These are phyloP conservation scores for Cyclotella distinguenda DNA, from an alignment of 108 stramenopile species.

Conservation along the genomic window DNA sequence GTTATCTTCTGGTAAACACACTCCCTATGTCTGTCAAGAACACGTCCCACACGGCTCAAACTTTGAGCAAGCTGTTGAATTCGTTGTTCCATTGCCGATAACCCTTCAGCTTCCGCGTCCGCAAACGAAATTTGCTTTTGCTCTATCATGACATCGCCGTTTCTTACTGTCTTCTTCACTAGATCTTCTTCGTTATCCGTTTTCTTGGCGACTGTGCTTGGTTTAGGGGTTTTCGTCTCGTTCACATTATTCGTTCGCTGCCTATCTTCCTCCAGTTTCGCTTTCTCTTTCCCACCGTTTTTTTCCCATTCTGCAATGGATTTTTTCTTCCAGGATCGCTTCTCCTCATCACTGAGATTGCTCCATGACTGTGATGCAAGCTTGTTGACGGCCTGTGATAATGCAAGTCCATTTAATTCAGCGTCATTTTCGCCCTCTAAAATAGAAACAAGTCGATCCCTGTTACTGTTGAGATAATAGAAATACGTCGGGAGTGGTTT, in stretches of 20 bases:
- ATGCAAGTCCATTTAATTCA: slow-evolving; percentile 57
- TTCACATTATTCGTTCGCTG: slow-evolving; percentile 9
- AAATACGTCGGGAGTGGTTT: slow-evolving; percentile 64
- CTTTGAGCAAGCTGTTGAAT: slow-evolving; percentile 85
- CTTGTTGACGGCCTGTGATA: slow-evolving; percentile 58
- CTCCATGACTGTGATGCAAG: slow-evolving; percentile 61
- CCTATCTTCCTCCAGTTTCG: slow-evolving; percentile 39
- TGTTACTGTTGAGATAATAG: slow-evolving; percentile 51
- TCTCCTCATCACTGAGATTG: slow-evolving; percentile 56
- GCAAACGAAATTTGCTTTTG: slow-evolving; percentile 63
- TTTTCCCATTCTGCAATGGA: slow-evolving; percentile 68
- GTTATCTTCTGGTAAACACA: slow-evolving; percentile 21
- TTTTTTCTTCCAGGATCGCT: slow-evolving; percentile 64
- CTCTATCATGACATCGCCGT: slow-evolving; percentile 19
- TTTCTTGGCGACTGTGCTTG: slow-evolving; percentile 8
- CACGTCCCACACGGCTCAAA: slow-evolving; percentile 79
- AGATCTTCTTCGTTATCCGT: slow-evolving; percentile 21
- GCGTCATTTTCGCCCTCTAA: slow-evolving; percentile 38
- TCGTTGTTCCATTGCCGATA: slow-evolving; percentile 83
- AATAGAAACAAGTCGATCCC: slow-evolving; percentile 44
- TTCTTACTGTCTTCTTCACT: slow-evolving; percentile 1
- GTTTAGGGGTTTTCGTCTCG: slow-evolving; percentile 5
- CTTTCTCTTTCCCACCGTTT: slow-evolving; percentile 47
- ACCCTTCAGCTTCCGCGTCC: slow-evolving; percentile 84
- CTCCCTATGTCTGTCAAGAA: slow-evolving; percentile 83